Base-by-base conservation (phyloP, 2,329 filamentous ascomycete genomes). In the Diaporthe batatas region DNA sequence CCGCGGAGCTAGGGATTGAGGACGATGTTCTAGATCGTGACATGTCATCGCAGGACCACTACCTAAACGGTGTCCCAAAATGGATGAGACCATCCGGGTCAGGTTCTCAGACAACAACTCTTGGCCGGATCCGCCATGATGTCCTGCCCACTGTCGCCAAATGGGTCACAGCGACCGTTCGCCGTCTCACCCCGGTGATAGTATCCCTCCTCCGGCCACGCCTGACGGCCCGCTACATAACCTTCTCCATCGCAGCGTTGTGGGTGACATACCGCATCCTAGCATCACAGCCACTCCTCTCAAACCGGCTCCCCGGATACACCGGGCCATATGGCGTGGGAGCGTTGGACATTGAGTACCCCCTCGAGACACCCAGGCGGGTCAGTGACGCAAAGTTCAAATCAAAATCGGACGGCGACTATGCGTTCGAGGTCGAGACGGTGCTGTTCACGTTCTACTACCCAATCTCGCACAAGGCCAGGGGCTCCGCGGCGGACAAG, bases 361-460 rank as follows among this genome's bases (percentile, higher is more conserved):
- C 71, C 1, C 73, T 74, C 4, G 58, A 69, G 11, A 25, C 54
- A 16, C 67, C 73, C 18, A 42, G 54, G 25, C 49, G 53, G 16
- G 68, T 74, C 54, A 74, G 54, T 12, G 54, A 68, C 29, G 23
- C 62, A 21, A 62, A 5, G 3, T 55, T 68, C 67, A 73, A 32
- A 62, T 68, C 49, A 2, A 73, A 39, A 51, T 51, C 49, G 3
- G 42, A 32, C 47, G 73, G 71, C 32, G 36, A 39, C 21, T 58
- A 69, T 4, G 73, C 73, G 14, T 74, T 74, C 32, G 67, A 74
- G 49, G 71, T 74, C 6, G 71, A 74, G 53, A 73, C 73, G 36
- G 73, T 74, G 54, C 39, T 74, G n/a, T 74, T 74, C 68, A 74
- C 71, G 11, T 68, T 74, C 6, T 74, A 73, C 59, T 74, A 74